Conservation (phyloP, 768 basidiomycete species). For the Leccinum arenicola region DNA sequence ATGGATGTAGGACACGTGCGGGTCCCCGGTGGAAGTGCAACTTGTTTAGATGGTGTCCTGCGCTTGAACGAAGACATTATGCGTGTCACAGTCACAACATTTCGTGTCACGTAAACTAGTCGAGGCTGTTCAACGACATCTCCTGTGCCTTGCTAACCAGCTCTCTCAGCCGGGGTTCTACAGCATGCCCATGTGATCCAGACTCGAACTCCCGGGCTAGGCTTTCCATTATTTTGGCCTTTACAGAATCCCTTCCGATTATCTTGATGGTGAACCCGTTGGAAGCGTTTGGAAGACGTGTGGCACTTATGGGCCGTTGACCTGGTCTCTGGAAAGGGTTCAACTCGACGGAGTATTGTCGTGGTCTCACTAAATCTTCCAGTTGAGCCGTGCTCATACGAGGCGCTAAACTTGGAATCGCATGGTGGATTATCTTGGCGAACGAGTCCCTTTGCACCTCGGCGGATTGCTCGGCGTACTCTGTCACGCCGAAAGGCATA, state of each 20-base stretch:
- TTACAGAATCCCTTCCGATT: conserved; percentile 19
- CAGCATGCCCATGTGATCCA: background rate
- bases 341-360: conserved; percentile 29
- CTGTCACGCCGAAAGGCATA: conserved; percentile 34
- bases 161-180: conserved; percentile 8
- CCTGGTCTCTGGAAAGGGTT: conserved; percentile 35
- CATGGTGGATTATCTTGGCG: conserved; percentile 28
- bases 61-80: conserved; percentile 82
- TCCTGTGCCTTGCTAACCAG: conserved; percentile 13
- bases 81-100: conserved; percentile 9
- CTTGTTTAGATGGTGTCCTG: conserved; percentile 46
- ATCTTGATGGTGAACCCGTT: conserved; percentile 33
- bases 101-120: conserved; percentile 18
- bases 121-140: conserved; percentile 28
- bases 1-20: conserved; percentile 55
- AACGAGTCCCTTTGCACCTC: conserved; percentile 30
- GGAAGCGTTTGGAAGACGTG: conserved; percentile 29
- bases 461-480: conserved; percentile 37
- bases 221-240: background rate
- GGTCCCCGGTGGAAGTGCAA: conserved; percentile 47
- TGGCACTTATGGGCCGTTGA: conserved; percentile 26
- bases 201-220: background rate
- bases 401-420: conserved; percentile 23
- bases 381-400: conserved; percentile 22
- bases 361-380: conserved; percentile 23